Evolutionary conservation across 129 eudicot species (phyloP).

Genomic region (Deinandra increscens): DNA sequence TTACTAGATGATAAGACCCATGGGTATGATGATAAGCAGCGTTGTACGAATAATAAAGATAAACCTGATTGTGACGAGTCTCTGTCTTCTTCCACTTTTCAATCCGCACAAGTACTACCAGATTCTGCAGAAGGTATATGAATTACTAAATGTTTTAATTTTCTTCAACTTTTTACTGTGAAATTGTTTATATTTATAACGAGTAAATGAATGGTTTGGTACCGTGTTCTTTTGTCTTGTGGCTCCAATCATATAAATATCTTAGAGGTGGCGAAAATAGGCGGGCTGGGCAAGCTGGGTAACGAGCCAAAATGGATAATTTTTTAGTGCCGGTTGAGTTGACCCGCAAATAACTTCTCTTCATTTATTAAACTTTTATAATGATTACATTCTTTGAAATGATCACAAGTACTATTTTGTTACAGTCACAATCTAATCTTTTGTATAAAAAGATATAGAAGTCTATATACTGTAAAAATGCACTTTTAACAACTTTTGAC

Average conservation of each 20-base stretch:
- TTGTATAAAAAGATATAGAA: background rate
- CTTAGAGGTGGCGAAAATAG: background rate
- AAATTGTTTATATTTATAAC: background rate
- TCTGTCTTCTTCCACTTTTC: constrained; percentile 49
- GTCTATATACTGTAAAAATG: background rate
- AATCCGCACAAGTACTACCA: constrained; percentile 29
- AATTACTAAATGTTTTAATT: background rate
- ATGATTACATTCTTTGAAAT: background rate
- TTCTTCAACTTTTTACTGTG: background rate
- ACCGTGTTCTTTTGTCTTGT: background rate
- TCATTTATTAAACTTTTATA: background rate
- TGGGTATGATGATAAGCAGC: constrained; percentile 45
- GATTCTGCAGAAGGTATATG: constrained; percentile 58
- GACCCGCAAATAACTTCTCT: background rate
- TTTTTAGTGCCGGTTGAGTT: background rate
- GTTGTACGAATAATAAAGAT: constrained; percentile 64
- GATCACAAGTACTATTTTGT: background rate
- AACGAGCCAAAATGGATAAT: background rate
- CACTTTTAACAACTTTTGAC: background rate
- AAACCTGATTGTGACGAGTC: constrained; percentile 81
- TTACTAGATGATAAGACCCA: constrained; percentile 46
- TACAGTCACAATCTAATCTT: background rate
- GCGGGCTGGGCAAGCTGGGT: background rate
- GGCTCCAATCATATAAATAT: constrained; percentile 6
- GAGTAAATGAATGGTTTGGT: background rate